Base-by-base conservation (phyloP, 2,329 filamentous ascomycete genomes). In the Chalara sp. region DNA sequence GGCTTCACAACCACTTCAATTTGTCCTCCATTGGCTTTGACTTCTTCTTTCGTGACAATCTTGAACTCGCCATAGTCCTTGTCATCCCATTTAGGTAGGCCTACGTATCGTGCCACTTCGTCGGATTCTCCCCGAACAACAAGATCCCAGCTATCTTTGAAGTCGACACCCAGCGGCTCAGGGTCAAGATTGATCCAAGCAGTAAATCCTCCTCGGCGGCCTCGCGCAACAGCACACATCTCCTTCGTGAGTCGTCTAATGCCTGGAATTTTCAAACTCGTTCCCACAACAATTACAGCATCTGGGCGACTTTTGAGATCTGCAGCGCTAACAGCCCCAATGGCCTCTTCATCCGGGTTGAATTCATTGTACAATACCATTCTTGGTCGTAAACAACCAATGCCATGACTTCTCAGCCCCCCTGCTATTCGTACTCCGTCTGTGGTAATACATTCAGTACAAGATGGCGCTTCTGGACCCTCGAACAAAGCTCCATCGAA, bases 321-420 rank as follows among this genome's bases (percentile, higher is more conserved):
- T 5, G 91, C 85, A 57, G 83, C 83, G 47, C 91, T 89, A 40
- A 96, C 91, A 28, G 88, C 88, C 42, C 92, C 91, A 66, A 99
- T 99, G 11, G 93, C 92, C 60, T 96, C 92, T 59, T 93, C 89
- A 58, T 99, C 93, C 0, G 93, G 93, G 65, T 97, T 96, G 66
- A 89, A 86, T 68, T 99, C 93, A 66, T 97, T 96, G 73, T 99
- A 99, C 7, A 99, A 78, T 5, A 97, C 92, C 73, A 99, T 96
- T 51, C 93, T 82, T 28, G 93, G 93, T 28, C 93, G 83, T 56
- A 99, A 73, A 54, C 88, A 83, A 41, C 93, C 93, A 61, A 99
- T 87, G 1, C 93, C 93, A 63, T 96, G 93, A 64, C 91, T 95
- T 53, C 93, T 83, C 70, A 96, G 92, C 46, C 91, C 90, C 10